Evolutionary conservation across 164 flowering plant genomes (phyloP), one percentile per base, ranked within the genome.

Genomic region (Vitis rotundifolia): DNA sequence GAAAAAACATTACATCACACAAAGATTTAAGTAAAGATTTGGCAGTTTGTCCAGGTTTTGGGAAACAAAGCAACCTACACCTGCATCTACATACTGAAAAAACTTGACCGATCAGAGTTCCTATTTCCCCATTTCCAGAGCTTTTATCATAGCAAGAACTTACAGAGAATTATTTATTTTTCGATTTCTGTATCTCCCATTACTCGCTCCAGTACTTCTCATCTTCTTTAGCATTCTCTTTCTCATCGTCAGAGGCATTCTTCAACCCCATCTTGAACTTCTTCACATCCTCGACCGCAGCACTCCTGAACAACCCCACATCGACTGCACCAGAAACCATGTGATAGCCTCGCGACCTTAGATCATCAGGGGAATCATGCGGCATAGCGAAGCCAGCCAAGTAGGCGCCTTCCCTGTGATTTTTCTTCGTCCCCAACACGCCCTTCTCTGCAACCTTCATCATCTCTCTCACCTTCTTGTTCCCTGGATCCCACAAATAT

Each of bases 291-390:
- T 86, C 94, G 26, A 87, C 88, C 0, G 83, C 89, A 1, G 87
- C 94, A 52, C 70, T 76, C 73, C 92, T 81, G 31, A 94, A 91
- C 83, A 94, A 57, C 65, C 86, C 96, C 13, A 90, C 54, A 71
- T 91, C 98, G 19, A 89, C 90, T 3, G 91, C 84, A 6, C 98
- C 98, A 1, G 93, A 76, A 31, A 94, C 86, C 97, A 94, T 90
- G 62, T 84, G 85, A 60, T 91, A 91, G 18, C 98, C 96, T 9
- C 96, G 81, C 2, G 16, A 50, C 75, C 76, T 67, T 58, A 91
- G 53, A 29, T 81, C 81, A 22, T 72, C 81, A 0, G 96, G 89
- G 11, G 77, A 57, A 67, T 91, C 97, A 66, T 83, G 86, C 0
- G 94, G 87, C 96, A 89, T 84, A 0, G 92, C 94, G 31, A 91